Evolutionary conservation across 148 eudicot genomes (phyloP).

Genomic region (Rhododendron mucronatum): DNA sequence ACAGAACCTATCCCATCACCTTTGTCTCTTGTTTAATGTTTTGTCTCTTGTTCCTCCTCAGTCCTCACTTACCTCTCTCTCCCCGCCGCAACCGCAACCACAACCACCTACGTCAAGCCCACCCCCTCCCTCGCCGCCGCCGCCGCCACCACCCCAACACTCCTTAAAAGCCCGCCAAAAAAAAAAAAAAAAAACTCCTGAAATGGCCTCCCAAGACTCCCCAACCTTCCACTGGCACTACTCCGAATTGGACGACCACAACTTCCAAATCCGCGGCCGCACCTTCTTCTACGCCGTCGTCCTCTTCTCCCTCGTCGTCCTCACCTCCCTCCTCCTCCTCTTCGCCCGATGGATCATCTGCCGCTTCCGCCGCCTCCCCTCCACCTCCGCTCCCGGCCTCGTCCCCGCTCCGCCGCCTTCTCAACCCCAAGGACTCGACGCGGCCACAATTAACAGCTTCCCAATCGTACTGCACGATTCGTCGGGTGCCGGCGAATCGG

Average conservation of each 20-base stretch:
- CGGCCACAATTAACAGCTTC: slow-evolving; percentile 25
- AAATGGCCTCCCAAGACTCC: slow-evolving; percentile 21
- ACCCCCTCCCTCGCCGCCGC: slow-evolving; percentile 2
- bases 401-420: slow-evolving; percentile 3
- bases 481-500: slow-evolving; percentile 26
- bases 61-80: background rate
- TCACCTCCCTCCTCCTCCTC: slow-evolving; percentile 46
- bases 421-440: slow-evolving; percentile 39
- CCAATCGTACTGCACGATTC: slow-evolving; percentile 42
- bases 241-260: slow-evolving; percentile 54
- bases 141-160: background rate
- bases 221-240: slow-evolving; percentile 61
- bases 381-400: slow-evolving; percentile 17
- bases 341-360: slow-evolving; percentile 33
- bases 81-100: background rate
- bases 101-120: background rate
- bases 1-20: background rate
- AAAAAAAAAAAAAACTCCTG: background rate
- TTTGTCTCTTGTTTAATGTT: background rate
- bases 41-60: background rate
- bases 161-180: slow-evolving; percentile 7
- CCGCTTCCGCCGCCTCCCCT: slow-evolving; percentile 21
- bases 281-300: slow-evolving; percentile 62
- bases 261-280: slow-evolving; percentile 67
- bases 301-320: slow-evolving; percentile 52